Conservation (phyloP, 192 early-diverging fungal genomes). For the Phycomyces nitens region DNA sequence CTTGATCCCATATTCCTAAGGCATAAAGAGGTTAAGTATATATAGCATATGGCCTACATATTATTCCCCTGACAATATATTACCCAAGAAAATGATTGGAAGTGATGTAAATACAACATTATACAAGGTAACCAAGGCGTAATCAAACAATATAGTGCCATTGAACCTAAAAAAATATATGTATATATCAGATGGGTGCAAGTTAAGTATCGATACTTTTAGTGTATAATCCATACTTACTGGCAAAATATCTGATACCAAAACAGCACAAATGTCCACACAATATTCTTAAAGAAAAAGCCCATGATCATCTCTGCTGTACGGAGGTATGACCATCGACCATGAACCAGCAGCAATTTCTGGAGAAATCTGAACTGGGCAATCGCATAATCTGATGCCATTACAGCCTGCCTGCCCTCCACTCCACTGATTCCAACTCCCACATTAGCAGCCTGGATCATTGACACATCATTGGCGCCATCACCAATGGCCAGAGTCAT, state of each 20-base stretch:
- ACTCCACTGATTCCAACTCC: slow-evolving; percentile 93
- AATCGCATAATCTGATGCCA: slow-evolving; percentile 93
- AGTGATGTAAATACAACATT: slow-evolving; percentile 85
- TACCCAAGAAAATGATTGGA: slow-evolving; percentile 64
- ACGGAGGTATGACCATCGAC: slow-evolving; percentile 88
- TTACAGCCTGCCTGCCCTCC: slow-evolving; percentile 92
- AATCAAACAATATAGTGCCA: slow-evolving; percentile 77
- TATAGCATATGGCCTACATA: too few relatives aligned
- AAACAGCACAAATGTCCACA: slow-evolving; percentile 85
- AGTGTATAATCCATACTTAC: slow-evolving; percentile 30
- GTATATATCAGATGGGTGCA: neutral
- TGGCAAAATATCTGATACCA: slow-evolving; percentile 91
- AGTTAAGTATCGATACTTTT: neutral
- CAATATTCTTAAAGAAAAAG: slow-evolving; percentile 96
- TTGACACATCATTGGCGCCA: slow-evolving; percentile 97
- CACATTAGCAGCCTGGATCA: slow-evolving; percentile 98
- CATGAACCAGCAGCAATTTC: slow-evolving; percentile 89
- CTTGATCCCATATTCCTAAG: slow-evolving; percentile 74
- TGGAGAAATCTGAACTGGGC: slow-evolving; percentile 86
- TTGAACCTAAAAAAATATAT: slow-evolving; percentile 55
- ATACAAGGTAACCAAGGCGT: slow-evolving; percentile 80
- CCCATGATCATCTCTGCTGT: slow-evolving; percentile 83
- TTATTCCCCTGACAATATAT: neutral
- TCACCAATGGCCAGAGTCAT: slow-evolving; percentile 95
- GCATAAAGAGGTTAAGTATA: too few relatives aligned